These are phyloP conservation scores for Zasmidium citrigriseum DNA, from an alignment of 2,329 filamentous ascomycete genomes.

Conservation along the genomic window DNA sequence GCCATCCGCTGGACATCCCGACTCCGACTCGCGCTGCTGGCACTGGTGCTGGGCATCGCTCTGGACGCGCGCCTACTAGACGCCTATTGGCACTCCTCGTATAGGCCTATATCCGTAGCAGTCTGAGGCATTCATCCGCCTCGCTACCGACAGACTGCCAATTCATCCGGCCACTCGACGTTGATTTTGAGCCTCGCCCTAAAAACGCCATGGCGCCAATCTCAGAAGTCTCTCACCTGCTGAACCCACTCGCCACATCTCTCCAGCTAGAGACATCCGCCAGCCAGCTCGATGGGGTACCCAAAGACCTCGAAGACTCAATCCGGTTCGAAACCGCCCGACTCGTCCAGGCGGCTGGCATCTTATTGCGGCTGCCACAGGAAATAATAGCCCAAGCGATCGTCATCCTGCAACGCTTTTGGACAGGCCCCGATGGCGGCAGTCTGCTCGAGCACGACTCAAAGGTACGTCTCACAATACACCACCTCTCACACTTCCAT, in stretches of 20 bases:
- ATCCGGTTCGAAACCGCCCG: conserved; percentile 71
- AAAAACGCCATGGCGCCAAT: conserved; percentile 26
- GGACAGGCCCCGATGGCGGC: conserved; percentile 61
- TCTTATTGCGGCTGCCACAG: conserved; percentile 81
- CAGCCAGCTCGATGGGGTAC: conserved; percentile 60
- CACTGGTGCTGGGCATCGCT: too few species aligned
- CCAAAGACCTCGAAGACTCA: conserved; percentile 68
- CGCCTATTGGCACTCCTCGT: background rate
- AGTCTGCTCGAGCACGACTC: conserved; percentile 53
- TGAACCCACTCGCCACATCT: conserved; percentile 72
- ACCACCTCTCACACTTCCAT: background rate
- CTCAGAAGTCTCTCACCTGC: conserved; percentile 50
- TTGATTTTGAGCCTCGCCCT: background rate
- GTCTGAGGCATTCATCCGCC: background rate
- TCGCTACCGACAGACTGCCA: background rate
- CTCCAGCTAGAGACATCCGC: conserved; percentile 64
- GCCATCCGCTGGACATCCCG: too few species aligned
- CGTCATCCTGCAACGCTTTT: conserved; percentile 79
- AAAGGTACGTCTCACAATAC: conserved; percentile 44
- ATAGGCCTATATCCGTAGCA: background rate
- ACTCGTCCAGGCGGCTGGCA: conserved; percentile 75
- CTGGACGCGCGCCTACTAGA: background rate
- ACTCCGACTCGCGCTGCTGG: too few species aligned
- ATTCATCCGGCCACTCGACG: background rate
- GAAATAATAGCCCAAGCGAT: conserved; percentile 84